These are phyloP conservation scores for Dryas alaskensis DNA, from an alignment of 306 rosid species.

Conservation along the genomic window DNA sequence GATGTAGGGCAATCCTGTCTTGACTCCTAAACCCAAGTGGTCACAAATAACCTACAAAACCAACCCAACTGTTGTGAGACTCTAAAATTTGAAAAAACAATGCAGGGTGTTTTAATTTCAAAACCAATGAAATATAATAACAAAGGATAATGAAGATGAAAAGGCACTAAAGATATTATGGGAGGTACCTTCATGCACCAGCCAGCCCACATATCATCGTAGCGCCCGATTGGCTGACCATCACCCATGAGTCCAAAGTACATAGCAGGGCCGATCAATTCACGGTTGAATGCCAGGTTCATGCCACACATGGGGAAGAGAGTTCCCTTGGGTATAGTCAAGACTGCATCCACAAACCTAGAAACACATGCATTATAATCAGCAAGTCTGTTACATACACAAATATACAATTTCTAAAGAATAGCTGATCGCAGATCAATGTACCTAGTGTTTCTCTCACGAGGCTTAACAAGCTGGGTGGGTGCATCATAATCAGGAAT, in stretches of 20 bases:
- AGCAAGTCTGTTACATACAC: background rate
- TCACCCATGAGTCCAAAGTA: slow-evolving; percentile 95
- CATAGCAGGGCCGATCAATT: slow-evolving; percentile 81
- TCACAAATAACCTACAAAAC: slow-evolving; percentile 66
- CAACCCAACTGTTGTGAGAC: slow-evolving; percentile 7
- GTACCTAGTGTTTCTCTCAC: slow-evolving; percentile 72
- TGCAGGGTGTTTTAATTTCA: background rate
- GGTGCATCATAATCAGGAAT: slow-evolving; percentile 90
- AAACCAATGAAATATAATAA: background rate
- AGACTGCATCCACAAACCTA: slow-evolving; percentile 78
- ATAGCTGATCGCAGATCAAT: background rate
- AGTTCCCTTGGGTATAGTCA: slow-evolving; percentile 78
- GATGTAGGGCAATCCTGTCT: slow-evolving; percentile 84
- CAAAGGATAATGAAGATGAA: background rate
- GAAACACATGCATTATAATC: background rate
- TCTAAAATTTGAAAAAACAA: background rate
- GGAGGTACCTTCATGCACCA: slow-evolving; percentile 74
- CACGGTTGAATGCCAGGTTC: slow-evolving; percentile 86
- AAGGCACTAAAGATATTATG: slow-evolving; percentile 1
- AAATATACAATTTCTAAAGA: background rate
- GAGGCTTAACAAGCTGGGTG: slow-evolving; percentile 88
- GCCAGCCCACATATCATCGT: slow-evolving; percentile 96
- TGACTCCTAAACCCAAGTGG: slow-evolving; percentile 76
- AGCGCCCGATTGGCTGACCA: slow-evolving; percentile 78
- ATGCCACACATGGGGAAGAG: slow-evolving; percentile 87